Conservation (phyloP, 768 basidiomycete species). For the Rhodotorula sphaerocarpa region DNA sequence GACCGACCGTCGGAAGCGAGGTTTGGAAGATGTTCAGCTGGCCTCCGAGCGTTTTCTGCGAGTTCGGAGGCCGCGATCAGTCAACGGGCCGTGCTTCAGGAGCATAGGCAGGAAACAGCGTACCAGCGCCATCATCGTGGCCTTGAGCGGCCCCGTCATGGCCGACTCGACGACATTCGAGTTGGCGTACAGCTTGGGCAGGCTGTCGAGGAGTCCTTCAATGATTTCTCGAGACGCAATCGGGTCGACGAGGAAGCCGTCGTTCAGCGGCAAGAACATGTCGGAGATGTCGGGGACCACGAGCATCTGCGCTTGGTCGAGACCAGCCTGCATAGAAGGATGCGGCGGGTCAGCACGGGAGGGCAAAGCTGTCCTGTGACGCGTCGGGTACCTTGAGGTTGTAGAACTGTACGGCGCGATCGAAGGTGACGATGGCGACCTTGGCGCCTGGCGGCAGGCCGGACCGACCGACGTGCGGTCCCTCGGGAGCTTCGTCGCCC, state of each 20-base stretch:
- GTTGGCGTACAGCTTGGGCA: constrained; percentile 58
- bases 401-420: constrained; percentile 73
- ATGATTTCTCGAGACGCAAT: constrained; percentile 57
- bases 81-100: background rate
- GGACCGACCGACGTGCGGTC: background rate
- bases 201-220: constrained; percentile 56
- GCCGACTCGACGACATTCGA: constrained; percentile 54
- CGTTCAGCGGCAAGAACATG: constrained; percentile 68
- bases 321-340: constrained; percentile 45
- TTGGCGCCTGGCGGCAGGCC: constrained; percentile 39
- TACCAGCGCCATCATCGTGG: constrained; percentile 64
- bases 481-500: constrained; percentile 42
- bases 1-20: constrained; percentile 40
- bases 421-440: constrained; percentile 77
- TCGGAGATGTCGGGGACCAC: constrained; percentile 87
- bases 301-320: constrained; percentile 56
- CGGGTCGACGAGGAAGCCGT: constrained; percentile 70
- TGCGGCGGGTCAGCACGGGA: background rate
- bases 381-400: constrained; percentile 73
- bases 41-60: constrained; percentile 38
- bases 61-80: background rate
- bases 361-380: too few relatives aligned
- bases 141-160: constrained; percentile 68
- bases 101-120: constrained; percentile 36
- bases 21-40: constrained; percentile 42